Evolutionary conservation across 2,329 filamentous ascomycete species (phyloP), one percentile per base, ranked within the genome.

Genomic region (Curvularia spicifera): DNA sequence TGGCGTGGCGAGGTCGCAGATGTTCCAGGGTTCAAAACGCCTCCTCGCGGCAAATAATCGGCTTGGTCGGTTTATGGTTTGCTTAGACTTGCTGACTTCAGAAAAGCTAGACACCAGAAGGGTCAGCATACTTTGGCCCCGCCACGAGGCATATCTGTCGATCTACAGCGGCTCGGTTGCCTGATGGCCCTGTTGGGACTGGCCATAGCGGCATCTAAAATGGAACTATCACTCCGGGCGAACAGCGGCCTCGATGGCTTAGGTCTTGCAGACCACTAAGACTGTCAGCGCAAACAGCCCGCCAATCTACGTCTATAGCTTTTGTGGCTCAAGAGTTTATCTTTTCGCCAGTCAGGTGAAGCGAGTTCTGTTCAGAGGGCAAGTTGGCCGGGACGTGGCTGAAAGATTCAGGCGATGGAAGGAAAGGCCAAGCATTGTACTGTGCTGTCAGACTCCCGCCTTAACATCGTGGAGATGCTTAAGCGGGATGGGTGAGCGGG

Each of bases 21-120:
- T 44, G n/a, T n/a, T 35, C 20, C 22, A 51, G 31, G 39, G 20
- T 43, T 26, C 33, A 33, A 39, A 26, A 29, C 46, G 28, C 29
- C 29, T 37, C 42, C 31, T 35, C 26, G n/a, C 53, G 46, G 53
- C 40, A 55, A 29, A 51, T 55, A 26, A 43, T 44, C 52, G 28
- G 35, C 22, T 20, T 24, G 39, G 26, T 39, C 22, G 52, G 28
- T 40, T 44, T 48, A 20, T 22, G 10, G 5, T 24, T 10, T 24
- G 52, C 22, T 22, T 42, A 51, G 45, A 28, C 22, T 43, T 44
- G 52, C 37, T 45, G 37, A 51, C 40, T 15, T 33, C 15, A n/a
- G 22, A 37, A 20, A 2, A 55, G 15, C n/a, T 29, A 35, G 26
- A 12, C 26, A 28, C n/a, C 22, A 42, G 37, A 28, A 29, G n/a